phyloP scores from a whole-genome alignment of 768 basidiomycete genomes.

The Lactarius quietus region DNA sequence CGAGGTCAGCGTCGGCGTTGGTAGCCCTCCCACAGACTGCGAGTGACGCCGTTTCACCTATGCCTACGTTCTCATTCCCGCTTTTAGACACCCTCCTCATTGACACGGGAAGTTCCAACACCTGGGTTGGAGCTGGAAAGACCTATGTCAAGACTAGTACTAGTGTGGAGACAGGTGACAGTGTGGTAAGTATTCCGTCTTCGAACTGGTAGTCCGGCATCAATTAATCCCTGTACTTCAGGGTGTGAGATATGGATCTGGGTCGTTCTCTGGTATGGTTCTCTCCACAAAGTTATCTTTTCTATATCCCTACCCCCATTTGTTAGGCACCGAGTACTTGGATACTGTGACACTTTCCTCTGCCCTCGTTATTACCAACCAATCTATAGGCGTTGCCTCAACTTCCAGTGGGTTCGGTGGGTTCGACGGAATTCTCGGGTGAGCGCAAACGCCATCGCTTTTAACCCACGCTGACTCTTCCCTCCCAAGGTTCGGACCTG shows the following conservation, averaged over 20 bases:
- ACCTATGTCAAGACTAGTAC: not conserved
- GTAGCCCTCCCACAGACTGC: conserved; percentile 43
- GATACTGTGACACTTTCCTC: conserved; percentile 6
- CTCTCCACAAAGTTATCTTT: not conserved
- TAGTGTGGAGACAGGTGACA: not conserved
- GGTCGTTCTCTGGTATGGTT: conserved; percentile 13
- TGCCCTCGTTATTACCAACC: conserved; percentile 29
- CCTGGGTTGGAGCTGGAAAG: conserved; percentile 5
- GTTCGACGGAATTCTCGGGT: conserved; percentile 41
- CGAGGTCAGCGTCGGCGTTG: conserved; percentile 47
- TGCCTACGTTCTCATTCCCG: not conserved
- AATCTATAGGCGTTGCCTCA: conserved; percentile 39
- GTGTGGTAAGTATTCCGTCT: not conserved
- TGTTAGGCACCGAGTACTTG: not conserved
- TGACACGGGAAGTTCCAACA: conserved; percentile 12
- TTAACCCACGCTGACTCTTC: not conserved
- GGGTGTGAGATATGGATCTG: conserved; percentile 18
- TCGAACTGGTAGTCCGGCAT: not conserved
- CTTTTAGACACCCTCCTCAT: not conserved
- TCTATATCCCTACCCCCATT: not conserved
- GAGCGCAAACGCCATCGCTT: not conserved
- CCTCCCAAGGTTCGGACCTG: conserved; percentile 33
- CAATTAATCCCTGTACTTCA: not conserved
- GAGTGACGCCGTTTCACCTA: not conserved
- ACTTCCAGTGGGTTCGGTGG: conserved; percentile 30